phyloP scores from a whole-genome alignment of 345 rosid genomes.

The Bruguiera sexangula region DNA sequence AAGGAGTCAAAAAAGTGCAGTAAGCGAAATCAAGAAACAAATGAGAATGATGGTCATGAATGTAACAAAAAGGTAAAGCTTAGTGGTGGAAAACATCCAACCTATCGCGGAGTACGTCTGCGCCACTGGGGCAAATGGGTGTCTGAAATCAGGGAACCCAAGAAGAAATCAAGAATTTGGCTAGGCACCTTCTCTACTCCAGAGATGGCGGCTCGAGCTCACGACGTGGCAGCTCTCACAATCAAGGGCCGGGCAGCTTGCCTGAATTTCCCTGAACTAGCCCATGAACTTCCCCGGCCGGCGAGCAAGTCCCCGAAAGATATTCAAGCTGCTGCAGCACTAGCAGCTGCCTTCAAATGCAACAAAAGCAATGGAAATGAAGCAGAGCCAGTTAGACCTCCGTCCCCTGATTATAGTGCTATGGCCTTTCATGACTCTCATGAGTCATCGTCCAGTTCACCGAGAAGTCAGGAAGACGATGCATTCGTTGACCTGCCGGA shows the following conservation, averaged over 20 bases:
- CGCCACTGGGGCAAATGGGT: slow-evolving; percentile 99
- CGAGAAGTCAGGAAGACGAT: slow-evolving; percentile 38
- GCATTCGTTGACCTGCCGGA: slow-evolving; percentile 72
- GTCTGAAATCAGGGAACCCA: slow-evolving; percentile 83
- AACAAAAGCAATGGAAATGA: slow-evolving; percentile 9
- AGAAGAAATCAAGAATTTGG: slow-evolving; percentile 94
- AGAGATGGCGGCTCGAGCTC: slow-evolving; percentile 98
- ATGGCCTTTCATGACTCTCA: slow-evolving; percentile 33
- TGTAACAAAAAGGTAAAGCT: slow-evolving; percentile 16
- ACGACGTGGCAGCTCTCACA: slow-evolving; percentile 78
- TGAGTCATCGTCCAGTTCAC: slow-evolving; percentile 23
- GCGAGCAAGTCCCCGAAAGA: slow-evolving; percentile 66
- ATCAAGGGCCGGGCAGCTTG: slow-evolving; percentile 72
- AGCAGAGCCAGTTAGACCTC: slow-evolving; percentile 5
- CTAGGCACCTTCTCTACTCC: slow-evolving; percentile 80
- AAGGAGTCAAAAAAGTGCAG: not conserved
- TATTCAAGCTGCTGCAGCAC: slow-evolving; percentile 76
- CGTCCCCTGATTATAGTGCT: slow-evolving; percentile 32
- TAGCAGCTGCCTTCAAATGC: slow-evolving; percentile 51
- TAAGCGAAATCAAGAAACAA: slow-evolving; percentile 9
- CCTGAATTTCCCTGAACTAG: slow-evolving; percentile 77
- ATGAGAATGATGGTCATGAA: not conserved
- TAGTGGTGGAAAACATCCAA: slow-evolving; percentile 36
- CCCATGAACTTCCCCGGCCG: slow-evolving; percentile 64
- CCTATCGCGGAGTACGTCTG: slow-evolving; percentile 75